Evolutionary conservation across 2,329 filamentous ascomycete genomes (phyloP).

Genomic region (Emergomyces orientalis): DNA sequence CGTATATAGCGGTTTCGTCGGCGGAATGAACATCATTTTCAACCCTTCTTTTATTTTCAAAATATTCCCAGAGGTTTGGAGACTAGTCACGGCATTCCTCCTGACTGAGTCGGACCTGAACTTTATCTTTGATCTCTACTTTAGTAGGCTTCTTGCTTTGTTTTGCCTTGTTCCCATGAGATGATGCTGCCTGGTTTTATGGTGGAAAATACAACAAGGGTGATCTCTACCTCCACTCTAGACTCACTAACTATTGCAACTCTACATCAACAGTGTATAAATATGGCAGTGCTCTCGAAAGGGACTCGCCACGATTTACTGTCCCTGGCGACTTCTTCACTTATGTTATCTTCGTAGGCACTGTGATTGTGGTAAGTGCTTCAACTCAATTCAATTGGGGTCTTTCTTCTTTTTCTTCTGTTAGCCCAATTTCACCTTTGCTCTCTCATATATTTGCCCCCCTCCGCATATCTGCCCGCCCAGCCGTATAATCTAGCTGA

Average conservation of each 20-base stretch:
- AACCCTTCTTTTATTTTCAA: constrained; percentile 44
- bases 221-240: constrained; percentile 17
- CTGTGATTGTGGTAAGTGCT: constrained; percentile 66
- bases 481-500: constrained; percentile 60
- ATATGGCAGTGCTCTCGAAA: constrained; percentile 67
- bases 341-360: constrained; percentile 66
- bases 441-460: constrained; percentile 23
- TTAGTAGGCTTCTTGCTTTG: constrained; percentile 40
- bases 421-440: constrained; percentile 6
- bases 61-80: constrained; percentile 52
- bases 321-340: constrained; percentile 69
- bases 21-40: constrained; percentile 46
- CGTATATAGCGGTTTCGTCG: constrained; percentile 49
- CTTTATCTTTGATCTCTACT: constrained; percentile 66
- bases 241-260: constrained; percentile 19
- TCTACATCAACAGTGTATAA: constrained; percentile 51
- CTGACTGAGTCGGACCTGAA: constrained; percentile 47
- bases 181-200: constrained; percentile 12
- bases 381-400: neutral
- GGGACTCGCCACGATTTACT: constrained; percentile 59
- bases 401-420: constrained; percentile 12
- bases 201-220: neutral
- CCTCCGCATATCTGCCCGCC: constrained; percentile 72
- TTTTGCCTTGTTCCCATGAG: constrained; percentile 8
- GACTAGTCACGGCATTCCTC: constrained; percentile 49